phyloP scores from a whole-genome alignment of 2,329 filamentous ascomycete species.

The Pseudogymnoascus sp. region DNA sequence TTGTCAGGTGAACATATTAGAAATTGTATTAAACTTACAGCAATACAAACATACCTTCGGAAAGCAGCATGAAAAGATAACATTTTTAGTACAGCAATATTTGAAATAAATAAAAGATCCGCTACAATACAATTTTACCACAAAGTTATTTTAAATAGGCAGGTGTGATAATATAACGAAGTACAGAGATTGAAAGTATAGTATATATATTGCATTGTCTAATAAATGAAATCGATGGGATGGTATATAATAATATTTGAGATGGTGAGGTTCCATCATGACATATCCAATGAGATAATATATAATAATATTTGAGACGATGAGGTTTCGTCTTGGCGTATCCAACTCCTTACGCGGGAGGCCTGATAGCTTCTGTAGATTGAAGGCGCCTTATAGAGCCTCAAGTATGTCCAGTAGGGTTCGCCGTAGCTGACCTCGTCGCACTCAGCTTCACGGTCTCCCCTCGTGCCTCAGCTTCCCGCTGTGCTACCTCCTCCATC shows the following conservation, averaged over 20 bases:
- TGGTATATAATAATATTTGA: neutral
- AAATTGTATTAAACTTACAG: neutral
- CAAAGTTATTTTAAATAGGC: neutral
- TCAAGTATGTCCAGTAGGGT: neutral
- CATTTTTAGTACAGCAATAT: neutral
- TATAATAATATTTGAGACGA: neutral
- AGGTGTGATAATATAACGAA: neutral
- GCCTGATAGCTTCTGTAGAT: neutral
- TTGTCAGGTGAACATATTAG: neutral
- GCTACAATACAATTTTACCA: neutral
- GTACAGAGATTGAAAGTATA: neutral
- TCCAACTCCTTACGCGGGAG: neutral
- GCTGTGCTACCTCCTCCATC: conserved; percentile 19
- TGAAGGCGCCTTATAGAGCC: neutral
- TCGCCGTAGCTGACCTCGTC: neutral
- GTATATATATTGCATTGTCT: neutral
- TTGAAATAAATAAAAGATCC: neutral
- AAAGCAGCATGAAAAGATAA: neutral
- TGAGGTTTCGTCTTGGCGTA: neutral
- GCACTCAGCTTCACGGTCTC: neutral
- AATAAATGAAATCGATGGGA: neutral
- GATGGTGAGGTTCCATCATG: neutral
- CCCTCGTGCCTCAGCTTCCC: neutral
- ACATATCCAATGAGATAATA: neutral
- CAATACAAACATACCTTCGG: neutral